Conservation (phyloP, 2,329 filamentous ascomycete species). For the Pseudogymnoascus sp. region DNA sequence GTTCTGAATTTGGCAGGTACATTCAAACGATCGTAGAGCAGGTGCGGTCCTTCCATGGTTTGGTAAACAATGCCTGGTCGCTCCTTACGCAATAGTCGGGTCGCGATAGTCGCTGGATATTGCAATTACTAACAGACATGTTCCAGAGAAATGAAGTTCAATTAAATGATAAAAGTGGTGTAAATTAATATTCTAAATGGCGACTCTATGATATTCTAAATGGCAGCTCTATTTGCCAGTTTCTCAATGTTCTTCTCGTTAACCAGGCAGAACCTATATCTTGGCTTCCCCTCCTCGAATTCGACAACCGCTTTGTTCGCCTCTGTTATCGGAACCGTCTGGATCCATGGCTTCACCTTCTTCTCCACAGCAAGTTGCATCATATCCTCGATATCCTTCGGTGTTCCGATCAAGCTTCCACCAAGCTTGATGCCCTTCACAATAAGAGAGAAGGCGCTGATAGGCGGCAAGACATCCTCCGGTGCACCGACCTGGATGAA, state of each 20-base stretch:
- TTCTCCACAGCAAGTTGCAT: slow-evolving; percentile 50
- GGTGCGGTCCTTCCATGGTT: background rate
- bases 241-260: slow-evolving; percentile 27
- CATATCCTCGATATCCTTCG: slow-evolving; percentile 53
- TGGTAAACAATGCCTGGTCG: background rate
- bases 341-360: slow-evolving; percentile 50
- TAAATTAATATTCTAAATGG: background rate
- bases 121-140: background rate
- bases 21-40: background rate
- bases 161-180: background rate
- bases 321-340: slow-evolving; percentile 47
- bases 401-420: slow-evolving; percentile 23
- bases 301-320: slow-evolving; percentile 50
- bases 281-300: slow-evolving; percentile 47
- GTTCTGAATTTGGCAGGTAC: background rate
- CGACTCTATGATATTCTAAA: background rate
- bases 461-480: slow-evolving; percentile 10
- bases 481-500: slow-evolving; percentile 54
- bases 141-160: background rate
- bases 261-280: slow-evolving; percentile 40
- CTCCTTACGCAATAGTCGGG: background rate
- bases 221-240: slow-evolving; percentile 11
- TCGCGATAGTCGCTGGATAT: background rate
- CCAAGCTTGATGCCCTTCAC: background rate
- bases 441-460: slow-evolving; percentile 1